phyloP scores from a whole-genome alignment of 345 rosid genomes.

The Salix purpurea region DNA sequence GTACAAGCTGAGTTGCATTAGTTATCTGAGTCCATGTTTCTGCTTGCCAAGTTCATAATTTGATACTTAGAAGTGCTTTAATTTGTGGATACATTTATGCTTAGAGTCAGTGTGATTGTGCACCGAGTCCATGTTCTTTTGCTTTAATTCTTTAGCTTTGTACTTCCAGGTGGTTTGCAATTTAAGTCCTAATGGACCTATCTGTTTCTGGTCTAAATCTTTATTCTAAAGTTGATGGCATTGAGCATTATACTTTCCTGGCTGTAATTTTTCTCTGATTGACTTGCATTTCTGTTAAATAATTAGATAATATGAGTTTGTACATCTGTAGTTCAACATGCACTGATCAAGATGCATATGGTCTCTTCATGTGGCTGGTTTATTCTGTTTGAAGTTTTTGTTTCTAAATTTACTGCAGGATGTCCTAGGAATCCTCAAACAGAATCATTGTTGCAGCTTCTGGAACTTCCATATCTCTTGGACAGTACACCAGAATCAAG shows the following conservation, averaged over 20 bases:
- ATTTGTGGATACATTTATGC: too few relatives aligned
- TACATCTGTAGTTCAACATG: constrained; percentile 2
- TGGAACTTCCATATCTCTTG: constrained; percentile 81
- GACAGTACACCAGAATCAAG: constrained; percentile 45
- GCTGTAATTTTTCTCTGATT: too few relatives aligned
- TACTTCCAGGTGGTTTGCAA: too few relatives aligned
- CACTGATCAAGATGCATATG: background rate
- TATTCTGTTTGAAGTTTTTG: background rate
- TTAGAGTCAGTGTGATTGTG: too few relatives aligned
- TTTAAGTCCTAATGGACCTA: too few relatives aligned
- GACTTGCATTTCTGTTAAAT: too few relatives aligned
- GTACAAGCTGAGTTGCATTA: background rate
- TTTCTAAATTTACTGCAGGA: constrained; percentile 30
- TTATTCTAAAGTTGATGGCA: too few relatives aligned
- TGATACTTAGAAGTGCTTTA: background rate
- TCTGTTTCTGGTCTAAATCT: too few relatives aligned
- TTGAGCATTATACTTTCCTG: too few relatives aligned
- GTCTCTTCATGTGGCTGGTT: background rate
- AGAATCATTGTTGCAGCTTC: constrained; percentile 59
- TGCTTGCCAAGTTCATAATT: background rate
- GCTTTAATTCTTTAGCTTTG: too few relatives aligned
- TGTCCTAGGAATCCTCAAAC: constrained; percentile 71
- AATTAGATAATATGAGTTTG: too few relatives aligned
- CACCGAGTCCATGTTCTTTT: too few relatives aligned
- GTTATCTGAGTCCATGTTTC: background rate